A percentile compares a stretch with the other conserved stretches of the same genome.
phyloP scores from a whole-genome alignment of 495 filamentous ascomycete genomes.

The Trichoderma asperelloides region DNA sequence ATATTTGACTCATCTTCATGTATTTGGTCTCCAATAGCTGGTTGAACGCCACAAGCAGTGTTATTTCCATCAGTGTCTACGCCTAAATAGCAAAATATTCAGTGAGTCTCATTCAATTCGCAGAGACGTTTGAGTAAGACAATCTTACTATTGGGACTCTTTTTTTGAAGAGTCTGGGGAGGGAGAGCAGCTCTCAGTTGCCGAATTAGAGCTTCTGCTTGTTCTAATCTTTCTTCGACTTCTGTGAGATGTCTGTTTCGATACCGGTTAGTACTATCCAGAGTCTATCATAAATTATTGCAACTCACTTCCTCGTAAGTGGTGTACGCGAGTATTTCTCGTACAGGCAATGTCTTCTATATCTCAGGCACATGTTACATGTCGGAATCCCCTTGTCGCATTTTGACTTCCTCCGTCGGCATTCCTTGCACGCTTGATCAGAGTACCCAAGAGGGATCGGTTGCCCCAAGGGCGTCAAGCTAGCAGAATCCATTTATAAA shows the following conservation, averaged over 20 bases:
- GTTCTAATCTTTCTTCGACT: constrained; percentile 15
- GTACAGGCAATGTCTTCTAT: constrained; percentile 21
- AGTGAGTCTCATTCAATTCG: background rate
- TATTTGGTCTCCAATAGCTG: too few relatives aligned
- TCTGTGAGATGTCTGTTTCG: constrained; percentile 14
- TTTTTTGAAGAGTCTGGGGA: background rate
- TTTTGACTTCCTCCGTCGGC: constrained; percentile 12
- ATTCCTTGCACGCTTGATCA: constrained; percentile 14
- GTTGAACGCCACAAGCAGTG: background rate
- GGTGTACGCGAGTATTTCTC: constrained; percentile 19
- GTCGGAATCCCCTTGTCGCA: constrained; percentile 13
- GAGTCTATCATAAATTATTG: background rate
- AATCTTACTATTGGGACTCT: background rate
- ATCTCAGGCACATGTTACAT: constrained; percentile 15
- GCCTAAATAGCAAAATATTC: background rate
- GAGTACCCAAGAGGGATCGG: background rate
- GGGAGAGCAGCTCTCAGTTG: constrained; percentile 8
- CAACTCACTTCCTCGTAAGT: constrained; percentile 16
- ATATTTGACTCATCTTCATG: too few relatives aligned
- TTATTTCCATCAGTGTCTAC: background rate
- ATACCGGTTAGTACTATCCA: background rate
- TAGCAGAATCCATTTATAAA: background rate
- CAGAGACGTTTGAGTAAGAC: background rate
- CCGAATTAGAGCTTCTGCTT: constrained; percentile 12
- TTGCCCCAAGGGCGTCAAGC: background rate